Base-by-base conservation (phyloP, 495 filamentous ascomycete species). In the Aspergillus coremiiformis region DNA sequence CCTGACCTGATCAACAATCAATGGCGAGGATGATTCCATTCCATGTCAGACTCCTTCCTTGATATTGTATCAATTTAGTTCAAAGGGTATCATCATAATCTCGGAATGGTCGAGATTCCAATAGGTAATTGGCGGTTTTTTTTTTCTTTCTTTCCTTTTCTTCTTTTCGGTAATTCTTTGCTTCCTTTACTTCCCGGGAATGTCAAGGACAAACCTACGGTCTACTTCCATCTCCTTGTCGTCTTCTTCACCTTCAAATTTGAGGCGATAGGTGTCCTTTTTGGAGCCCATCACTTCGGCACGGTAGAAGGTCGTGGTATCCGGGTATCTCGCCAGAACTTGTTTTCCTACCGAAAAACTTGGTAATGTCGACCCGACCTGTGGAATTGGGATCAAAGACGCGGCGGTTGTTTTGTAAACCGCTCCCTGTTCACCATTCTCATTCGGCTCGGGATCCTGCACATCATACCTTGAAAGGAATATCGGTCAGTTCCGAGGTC, bases 261-360 rank as follows among this genome's bases (percentile, higher is more conserved):
- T 82, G 53, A 95, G 72, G 39, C 79, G 70, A 51, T 81, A 84
- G 41, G 71, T 71, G 44, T 81, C 79, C 55, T 83, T 83, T 57
- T 85, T 83, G 9, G 66, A 58, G 0, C 84, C 84, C 75, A 89
- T 90, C 15, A 98, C 92, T 56, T 96, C 91, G 10, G 94, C 93
- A 60, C 89, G 84, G 66, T 99, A 99, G 61, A 99, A 99, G 0
- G 92, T 96, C 2, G 93, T 96, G 9, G 94, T 99, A 51, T 90
- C 85, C 0, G 89, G 89, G 61, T 95, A 95, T 33, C 88, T 72
- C 0, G 89, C 89, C 47, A 95, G 70, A 24, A 95, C 89, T 20
- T 82, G 82, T 61, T 87, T 90, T 12, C 90, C 90, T 48, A 80
- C 70, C 1, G 91, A 75, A 59, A 92, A 91, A 10, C 85, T 79